phyloP scores from a whole-genome alignment of 805 yeast genomes.

The Pichia manshurica region DNA sequence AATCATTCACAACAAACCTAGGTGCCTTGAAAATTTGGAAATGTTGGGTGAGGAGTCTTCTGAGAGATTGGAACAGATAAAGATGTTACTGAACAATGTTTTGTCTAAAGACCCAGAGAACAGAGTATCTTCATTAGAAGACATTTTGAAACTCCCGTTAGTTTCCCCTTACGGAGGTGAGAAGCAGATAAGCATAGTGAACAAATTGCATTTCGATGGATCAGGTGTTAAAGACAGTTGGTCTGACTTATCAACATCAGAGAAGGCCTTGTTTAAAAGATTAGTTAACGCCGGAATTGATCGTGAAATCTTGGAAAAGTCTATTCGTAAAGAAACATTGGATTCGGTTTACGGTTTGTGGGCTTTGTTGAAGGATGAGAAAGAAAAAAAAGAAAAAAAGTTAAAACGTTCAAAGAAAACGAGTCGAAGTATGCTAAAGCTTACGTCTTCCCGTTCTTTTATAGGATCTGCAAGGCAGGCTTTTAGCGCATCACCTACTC shows the following conservation, averaged over 20 bases:
- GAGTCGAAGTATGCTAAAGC: slow-evolving; percentile 27
- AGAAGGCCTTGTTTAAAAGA: slow-evolving; percentile 53
- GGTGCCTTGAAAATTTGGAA: slow-evolving; percentile 33
- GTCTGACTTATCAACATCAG: slow-evolving; percentile 42
- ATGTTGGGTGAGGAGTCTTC: neutral
- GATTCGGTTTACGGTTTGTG: slow-evolving; percentile 73
- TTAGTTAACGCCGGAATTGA: slow-evolving; percentile 60
- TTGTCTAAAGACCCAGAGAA: slow-evolving; percentile 59
- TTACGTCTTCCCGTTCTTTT: slow-evolving; percentile 22
- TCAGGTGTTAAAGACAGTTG: slow-evolving; percentile 17
- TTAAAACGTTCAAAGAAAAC: slow-evolving; percentile 19
- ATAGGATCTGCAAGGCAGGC: slow-evolving; percentile 20
- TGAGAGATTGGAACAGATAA: slow-evolving; percentile 38
- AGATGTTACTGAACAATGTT: slow-evolving; percentile 47
- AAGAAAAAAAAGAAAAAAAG: slow-evolving; percentile 38
- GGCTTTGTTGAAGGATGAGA: slow-evolving; percentile 57
- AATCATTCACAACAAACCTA: slow-evolving; percentile 64
- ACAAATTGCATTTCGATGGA: slow-evolving; percentile 32
- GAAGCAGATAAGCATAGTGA: slow-evolving; percentile 35
- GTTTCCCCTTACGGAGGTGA: slow-evolving; percentile 41
- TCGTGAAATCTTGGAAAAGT: slow-evolving; percentile 49
- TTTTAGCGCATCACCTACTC: slow-evolving; percentile 15
- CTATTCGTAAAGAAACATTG: slow-evolving; percentile 54
- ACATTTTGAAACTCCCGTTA: slow-evolving; percentile 47
- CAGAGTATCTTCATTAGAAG: slow-evolving; percentile 50